Conservation (phyloP, 164 flowering plant genomes). For the Nymphaea thermarum region DNA sequence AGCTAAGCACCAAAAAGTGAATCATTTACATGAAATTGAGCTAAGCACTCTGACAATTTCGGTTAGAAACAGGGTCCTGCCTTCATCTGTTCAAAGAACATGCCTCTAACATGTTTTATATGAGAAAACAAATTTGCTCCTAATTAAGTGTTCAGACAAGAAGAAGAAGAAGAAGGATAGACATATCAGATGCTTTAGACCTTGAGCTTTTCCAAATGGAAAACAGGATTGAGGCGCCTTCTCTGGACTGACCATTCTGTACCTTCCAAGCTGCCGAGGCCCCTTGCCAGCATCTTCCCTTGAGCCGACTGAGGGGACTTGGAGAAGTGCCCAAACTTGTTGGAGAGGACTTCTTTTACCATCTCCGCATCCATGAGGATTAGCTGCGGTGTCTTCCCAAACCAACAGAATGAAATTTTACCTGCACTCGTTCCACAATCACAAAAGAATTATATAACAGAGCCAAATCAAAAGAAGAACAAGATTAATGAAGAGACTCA, state of each 20-base stretch:
- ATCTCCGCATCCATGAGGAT: slow-evolving; percentile 7
- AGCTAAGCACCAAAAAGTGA: too few relatives aligned
- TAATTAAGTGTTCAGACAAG: too few relatives aligned
- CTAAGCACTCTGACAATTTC: too few relatives aligned
- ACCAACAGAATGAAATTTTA: slow-evolving; percentile 2
- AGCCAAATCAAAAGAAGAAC: too few relatives aligned
- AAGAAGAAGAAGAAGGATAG: too few relatives aligned
- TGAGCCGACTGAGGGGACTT: slow-evolving; percentile 1
- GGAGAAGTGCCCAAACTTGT: slow-evolving; percentile 8
- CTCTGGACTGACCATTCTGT: slow-evolving; percentile 21
- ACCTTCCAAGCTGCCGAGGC: slow-evolving; percentile 8
- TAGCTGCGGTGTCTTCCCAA: slow-evolving; percentile 5
- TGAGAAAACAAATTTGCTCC: too few relatives aligned
- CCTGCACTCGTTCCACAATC: slow-evolving; percentile 2
- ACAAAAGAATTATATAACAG: too few relatives aligned
- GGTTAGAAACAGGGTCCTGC: background rate
- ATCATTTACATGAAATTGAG: too few relatives aligned
- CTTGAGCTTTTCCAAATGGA: slow-evolving; percentile 21
- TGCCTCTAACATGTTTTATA: background rate
- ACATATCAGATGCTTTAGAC: slow-evolving; percentile 1
- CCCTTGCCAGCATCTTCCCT: slow-evolving; percentile 6
- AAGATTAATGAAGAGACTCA: too few relatives aligned
- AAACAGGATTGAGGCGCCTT: slow-evolving; percentile 18
- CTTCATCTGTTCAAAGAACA: background rate
- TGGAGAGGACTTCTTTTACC: slow-evolving; percentile 5